A percentile compares a stretch with the other conserved stretches of the same genome.
phyloP scores from a whole-genome alignment of 75 land plant species.

The Cupressus sempervirens region DNA sequence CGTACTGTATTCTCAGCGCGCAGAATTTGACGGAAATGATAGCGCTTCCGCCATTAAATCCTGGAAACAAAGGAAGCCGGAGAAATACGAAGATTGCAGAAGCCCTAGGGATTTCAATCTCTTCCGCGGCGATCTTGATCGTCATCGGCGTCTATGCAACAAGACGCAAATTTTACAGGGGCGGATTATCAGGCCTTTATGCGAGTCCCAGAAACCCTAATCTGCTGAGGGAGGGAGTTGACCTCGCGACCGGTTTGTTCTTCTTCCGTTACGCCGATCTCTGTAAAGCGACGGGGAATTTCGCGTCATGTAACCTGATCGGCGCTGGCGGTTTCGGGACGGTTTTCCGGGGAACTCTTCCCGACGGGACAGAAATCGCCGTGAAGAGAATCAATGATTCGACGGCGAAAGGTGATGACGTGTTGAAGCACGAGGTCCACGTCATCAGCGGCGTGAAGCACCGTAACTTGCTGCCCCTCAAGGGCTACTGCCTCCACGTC shows the following conservation, averaged over 20 bases:
- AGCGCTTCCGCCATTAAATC: background rate
- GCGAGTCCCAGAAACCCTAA: background rate
- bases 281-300: conserved; percentile 15
- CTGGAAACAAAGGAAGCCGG: background rate
- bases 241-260: background rate
- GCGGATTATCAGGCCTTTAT: background rate
- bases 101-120: background rate
- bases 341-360: conserved; percentile 34
- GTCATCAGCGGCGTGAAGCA: conserved; percentile 41
- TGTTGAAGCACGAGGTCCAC: conserved; percentile 26
- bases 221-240: background rate
- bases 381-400: conserved; percentile 24
- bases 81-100: background rate
- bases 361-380: conserved; percentile 27
- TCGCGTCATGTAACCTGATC: conserved; percentile 20
- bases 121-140: background rate
- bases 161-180: background rate
- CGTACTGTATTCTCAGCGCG: conserved; percentile 1
- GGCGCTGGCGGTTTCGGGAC: conserved; percentile 48
- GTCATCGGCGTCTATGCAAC: background rate
- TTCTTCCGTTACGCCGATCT: background rate
- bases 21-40: background rate
- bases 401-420: conserved; percentile 14
- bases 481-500: conserved; percentile 19
- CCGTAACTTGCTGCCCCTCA: conserved; percentile 38